phyloP scores from a whole-genome alignment of 768 basidiomycete genomes.

The Lepiota venenata region DNA sequence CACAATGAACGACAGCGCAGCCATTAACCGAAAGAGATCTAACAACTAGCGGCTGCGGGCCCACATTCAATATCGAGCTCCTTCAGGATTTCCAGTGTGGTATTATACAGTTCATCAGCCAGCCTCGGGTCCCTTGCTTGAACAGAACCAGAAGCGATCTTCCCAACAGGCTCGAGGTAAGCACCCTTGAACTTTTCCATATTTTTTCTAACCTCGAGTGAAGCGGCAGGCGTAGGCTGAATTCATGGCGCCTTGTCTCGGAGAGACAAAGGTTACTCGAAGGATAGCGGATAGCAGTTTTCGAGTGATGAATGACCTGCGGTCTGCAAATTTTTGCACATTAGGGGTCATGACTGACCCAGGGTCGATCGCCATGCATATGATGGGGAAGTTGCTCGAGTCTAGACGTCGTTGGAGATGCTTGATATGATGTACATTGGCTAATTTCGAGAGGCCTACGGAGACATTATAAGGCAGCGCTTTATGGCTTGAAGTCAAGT shows the following conservation, averaged over 20 bases:
- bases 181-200: slow-evolving; percentile 31
- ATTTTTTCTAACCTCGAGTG: slow-evolving; percentile 27
- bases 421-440: slow-evolving; percentile 43
- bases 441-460: slow-evolving; percentile 49
- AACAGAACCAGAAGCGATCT: slow-evolving; percentile 22
- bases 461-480: neutral
- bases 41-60: too few relatives aligned
- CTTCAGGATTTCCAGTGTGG: slow-evolving; percentile 30
- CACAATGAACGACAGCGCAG: too few relatives aligned
- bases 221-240: slow-evolving; percentile 38
- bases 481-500: neutral
- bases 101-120: slow-evolving; percentile 36
- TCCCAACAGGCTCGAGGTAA: slow-evolving; percentile 33
- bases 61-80: slow-evolving; percentile 12
- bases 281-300: slow-evolving; percentile 12
- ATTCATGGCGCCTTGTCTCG: slow-evolving; percentile 31
- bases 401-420: slow-evolving; percentile 48
- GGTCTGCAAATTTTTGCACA: slow-evolving; percentile 10
- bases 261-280: slow-evolving; percentile 14
- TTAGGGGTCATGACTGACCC: slow-evolving; percentile 32
- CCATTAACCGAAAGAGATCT: too few relatives aligned
- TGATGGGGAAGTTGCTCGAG: slow-evolving; percentile 28
- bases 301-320: slow-evolving; percentile 6
- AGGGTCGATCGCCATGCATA: slow-evolving; percentile 38
- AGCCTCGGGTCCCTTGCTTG: slow-evolving; percentile 28